phyloP scores from a whole-genome alignment of 208 protist species.

The Phytomonas francai region DNA sequence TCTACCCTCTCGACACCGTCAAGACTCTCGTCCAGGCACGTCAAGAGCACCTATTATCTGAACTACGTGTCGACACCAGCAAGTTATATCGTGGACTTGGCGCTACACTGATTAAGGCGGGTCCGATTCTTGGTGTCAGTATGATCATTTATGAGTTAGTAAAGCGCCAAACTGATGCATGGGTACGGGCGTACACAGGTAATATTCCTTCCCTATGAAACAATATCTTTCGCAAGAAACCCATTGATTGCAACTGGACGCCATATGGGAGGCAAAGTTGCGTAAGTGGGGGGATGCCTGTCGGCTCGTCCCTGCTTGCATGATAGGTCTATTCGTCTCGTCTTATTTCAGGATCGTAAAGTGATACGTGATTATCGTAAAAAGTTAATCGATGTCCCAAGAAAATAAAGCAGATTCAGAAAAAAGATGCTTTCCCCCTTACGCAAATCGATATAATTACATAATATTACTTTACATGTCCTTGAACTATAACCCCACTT shows the following conservation, averaged over 20 bases:
- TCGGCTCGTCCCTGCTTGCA: not conserved
- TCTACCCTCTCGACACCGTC: constrained; percentile 81
- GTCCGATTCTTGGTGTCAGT: constrained; percentile 58
- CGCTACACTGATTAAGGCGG: constrained; percentile 63
- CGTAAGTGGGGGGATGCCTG: not conserved
- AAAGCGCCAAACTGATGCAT: constrained; percentile 10
- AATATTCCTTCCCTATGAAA: not conserved
- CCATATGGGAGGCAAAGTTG: not conserved
- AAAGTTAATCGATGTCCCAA: not conserved
- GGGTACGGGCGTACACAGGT: not conserved
- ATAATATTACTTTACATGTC: not conserved
- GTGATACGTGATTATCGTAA: not conserved
- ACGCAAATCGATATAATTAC: not conserved
- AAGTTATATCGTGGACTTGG: constrained; percentile 59
- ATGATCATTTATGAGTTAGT: constrained; percentile 71
- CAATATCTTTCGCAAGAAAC: not conserved
- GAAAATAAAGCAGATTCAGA: not conserved
- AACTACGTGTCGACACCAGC: constrained; percentile 17
- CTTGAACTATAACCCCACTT: not conserved
- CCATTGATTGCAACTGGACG: not conserved
- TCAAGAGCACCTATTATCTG: constrained; percentile 17
- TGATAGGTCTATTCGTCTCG: not conserved
- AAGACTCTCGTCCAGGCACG: constrained; percentile 80
- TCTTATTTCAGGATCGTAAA: not conserved
- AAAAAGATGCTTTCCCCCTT: not conserved